Evolutionary conservation across 805 yeast species (phyloP).

Genomic region (Barnettozyma populi): DNA sequence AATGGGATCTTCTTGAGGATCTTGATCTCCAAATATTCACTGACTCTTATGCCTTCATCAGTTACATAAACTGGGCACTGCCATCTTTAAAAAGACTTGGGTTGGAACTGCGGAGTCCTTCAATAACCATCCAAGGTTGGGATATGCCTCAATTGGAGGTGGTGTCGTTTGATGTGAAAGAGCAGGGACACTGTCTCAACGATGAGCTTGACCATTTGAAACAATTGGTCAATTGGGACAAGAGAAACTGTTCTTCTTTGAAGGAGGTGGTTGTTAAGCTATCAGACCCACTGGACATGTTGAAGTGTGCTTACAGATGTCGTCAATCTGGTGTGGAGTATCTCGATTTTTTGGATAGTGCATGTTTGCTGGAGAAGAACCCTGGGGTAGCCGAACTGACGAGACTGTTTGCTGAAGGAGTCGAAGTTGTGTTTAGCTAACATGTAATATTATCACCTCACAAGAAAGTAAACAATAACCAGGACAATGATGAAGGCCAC

Average conservation of each 20-base stretch:
- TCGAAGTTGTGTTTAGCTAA: neutral
- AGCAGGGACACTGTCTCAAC: neutral
- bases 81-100: neutral
- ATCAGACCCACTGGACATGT: neutral
- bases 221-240: neutral
- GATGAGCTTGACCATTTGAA: neutral
- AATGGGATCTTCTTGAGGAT: neutral
- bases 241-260: neutral
- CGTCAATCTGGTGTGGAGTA: neutral
- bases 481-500: conserved; percentile 55
- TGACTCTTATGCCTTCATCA: neutral
- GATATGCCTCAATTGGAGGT: neutral
- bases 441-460: neutral
- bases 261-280: neutral
- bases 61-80: neutral
- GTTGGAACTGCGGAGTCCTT: neutral
- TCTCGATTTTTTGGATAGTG: neutral
- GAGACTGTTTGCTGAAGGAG: neutral
- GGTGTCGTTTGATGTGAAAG: neutral
- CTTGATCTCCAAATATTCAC: neutral
- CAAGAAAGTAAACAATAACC: conserved; percentile 46
- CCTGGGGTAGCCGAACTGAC: neutral
- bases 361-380: neutral
- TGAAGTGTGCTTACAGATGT: neutral
- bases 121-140: neutral